phyloP scores from a whole-genome alignment of 352 stramenopile genomes.

The Lagenidium giganteum region DNA sequence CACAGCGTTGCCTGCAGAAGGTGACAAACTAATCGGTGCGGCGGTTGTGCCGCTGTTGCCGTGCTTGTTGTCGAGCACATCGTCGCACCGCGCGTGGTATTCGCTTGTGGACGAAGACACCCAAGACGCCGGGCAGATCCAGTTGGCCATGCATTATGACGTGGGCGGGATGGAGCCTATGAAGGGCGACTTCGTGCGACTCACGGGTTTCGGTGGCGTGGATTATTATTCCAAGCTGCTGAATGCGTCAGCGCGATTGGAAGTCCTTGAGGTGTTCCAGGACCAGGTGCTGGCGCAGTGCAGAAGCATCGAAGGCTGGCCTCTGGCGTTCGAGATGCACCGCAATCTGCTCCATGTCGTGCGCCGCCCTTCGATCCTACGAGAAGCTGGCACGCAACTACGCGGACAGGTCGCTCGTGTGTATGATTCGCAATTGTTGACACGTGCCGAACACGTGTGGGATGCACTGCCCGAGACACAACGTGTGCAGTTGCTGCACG shows the following conservation, averaged over 20 bases:
- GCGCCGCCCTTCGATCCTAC: constrained; percentile 47
- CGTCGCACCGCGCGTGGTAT: constrained; percentile 54
- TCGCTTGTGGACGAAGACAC: constrained; percentile 40
- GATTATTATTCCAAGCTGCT: constrained; percentile 70
- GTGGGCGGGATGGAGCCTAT: constrained; percentile 32
- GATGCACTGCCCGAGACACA: constrained; percentile 29
- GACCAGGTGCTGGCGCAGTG: constrained; percentile 57
- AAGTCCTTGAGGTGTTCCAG: constrained; percentile 59
- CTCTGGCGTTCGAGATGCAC: constrained; percentile 56
- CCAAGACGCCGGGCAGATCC: constrained; percentile 51
- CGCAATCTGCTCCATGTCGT: constrained; percentile 64
- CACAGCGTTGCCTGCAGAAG: constrained; percentile 8
- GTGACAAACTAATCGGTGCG: constrained; percentile 54
- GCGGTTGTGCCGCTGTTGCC: constrained; percentile 52
- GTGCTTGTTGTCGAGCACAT: constrained; percentile 51
- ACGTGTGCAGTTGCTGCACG: constrained; percentile 33
- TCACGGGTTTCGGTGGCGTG: constrained; percentile 54
- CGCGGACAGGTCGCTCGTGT: constrained; percentile 46
- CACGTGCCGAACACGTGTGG: constrained; percentile 37
- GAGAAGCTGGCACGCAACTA: constrained; percentile 44
- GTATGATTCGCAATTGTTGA: constrained; percentile 35
- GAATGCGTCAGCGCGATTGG: constrained; percentile 33
- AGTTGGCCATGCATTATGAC: constrained; percentile 56
- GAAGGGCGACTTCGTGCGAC: constrained; percentile 52
- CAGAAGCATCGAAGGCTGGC: constrained; percentile 55